These are phyloP conservation scores for Tricholoma matsutake DNA, from an alignment of 768 basidiomycete genomes.

Conservation along the genomic window DNA sequence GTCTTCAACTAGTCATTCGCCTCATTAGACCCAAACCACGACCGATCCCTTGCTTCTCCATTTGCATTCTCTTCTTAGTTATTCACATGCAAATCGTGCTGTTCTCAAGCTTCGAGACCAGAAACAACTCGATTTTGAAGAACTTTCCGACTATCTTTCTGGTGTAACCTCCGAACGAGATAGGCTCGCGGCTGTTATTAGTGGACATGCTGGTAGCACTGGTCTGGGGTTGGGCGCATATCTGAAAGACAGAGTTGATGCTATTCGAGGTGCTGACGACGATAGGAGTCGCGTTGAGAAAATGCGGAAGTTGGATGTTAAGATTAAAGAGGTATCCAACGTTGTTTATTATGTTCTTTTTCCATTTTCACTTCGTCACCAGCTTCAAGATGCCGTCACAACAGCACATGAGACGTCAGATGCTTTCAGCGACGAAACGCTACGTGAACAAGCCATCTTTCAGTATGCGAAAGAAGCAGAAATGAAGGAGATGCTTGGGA, in stretches of 20 bases:
- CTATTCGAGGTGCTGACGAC: conserved; percentile 88
- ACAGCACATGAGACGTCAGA: conserved; percentile 94
- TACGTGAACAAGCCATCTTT: conserved; percentile 88
- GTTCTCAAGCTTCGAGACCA: conserved; percentile 95
- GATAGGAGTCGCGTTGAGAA: conserved; percentile 90
- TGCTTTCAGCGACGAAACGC: conserved; percentile 93
- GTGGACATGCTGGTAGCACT: conserved; percentile 82
- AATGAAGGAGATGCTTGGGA: conserved; percentile 93
- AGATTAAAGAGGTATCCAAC: conserved; percentile 86
- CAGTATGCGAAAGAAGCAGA: conserved; percentile 89
- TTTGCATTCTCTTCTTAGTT: conserved; percentile 88
- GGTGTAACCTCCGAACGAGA: conserved; percentile 94
- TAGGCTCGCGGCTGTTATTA: conserved; percentile 83
- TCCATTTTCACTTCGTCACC: conserved; percentile 6
- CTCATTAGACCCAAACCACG: conserved; percentile 74
- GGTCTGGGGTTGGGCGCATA: conserved; percentile 87
- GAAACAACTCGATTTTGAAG: conserved; percentile 98
- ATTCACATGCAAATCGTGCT: conserved; percentile 90
- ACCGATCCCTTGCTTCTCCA: conserved; percentile 90
- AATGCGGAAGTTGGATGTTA: conserved; percentile 87
- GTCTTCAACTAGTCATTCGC: conserved; percentile 4
- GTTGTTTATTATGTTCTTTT: conserved; percentile 1
- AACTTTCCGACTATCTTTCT: conserved; percentile 90
- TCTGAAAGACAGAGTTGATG: conserved; percentile 88
- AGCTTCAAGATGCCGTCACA: conserved; percentile 96